Evolutionary conservation across 78 protist genomes (phyloP).

Genomic region (Creolimax fragrantissima): DNA sequence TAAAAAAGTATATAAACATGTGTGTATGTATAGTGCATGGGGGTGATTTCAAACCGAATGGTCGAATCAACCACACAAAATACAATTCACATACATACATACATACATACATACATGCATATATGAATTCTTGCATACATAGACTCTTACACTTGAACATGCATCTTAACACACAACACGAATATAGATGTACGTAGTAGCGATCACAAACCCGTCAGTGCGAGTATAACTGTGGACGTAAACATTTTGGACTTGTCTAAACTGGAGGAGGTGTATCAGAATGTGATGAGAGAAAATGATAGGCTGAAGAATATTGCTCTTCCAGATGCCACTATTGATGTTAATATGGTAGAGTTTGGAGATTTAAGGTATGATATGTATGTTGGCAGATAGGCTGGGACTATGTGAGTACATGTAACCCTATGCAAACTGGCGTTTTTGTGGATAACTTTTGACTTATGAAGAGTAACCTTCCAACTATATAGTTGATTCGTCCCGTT

Average conservation of each 20-base stretch:
- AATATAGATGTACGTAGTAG: not conserved
- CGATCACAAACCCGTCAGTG: not conserved
- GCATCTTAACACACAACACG: not conserved
- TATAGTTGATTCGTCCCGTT: too few species aligned
- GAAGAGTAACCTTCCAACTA: too few species aligned
- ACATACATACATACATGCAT: not conserved
- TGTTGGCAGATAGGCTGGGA: not conserved
- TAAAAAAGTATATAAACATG: too few species aligned
- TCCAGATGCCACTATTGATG: not conserved
- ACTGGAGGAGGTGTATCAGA: not conserved
- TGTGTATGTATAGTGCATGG: too few species aligned
- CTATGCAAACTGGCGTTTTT: too few species aligned
- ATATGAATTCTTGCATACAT: not conserved
- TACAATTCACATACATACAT: not conserved
- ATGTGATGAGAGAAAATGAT: not conserved
- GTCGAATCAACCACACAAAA: too few species aligned
- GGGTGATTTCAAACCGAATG: too few species aligned
- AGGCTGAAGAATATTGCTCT: not conserved
- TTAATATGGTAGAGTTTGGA: not conserved
- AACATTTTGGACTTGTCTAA: not conserved
- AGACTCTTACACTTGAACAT: not conserved
- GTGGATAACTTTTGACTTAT: too few species aligned
- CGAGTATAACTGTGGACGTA: not conserved
- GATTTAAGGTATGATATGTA: not conserved
- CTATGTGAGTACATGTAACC: too few species aligned